phyloP scores from a whole-genome alignment of 306 rosid genomes.

The Vicia faba region DNA sequence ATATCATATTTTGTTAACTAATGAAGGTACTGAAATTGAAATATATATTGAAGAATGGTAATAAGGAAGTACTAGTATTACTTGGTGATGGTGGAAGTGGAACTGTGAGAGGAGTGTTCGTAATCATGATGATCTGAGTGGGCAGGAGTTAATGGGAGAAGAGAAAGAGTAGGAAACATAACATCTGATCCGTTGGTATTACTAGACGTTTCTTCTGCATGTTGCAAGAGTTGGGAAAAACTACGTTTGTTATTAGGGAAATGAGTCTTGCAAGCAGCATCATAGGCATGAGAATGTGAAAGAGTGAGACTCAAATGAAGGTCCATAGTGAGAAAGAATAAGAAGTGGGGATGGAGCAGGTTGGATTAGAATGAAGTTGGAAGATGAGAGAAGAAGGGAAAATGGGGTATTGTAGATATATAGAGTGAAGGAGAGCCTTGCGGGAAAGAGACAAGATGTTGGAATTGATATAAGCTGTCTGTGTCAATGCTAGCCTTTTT shows the following conservation, averaged over 20 bases:
- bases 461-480: slow-evolving; percentile 50
- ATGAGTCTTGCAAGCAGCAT: not conserved
- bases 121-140: slow-evolving; percentile 44
- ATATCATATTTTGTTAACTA: not conserved
- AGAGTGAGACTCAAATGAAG: slow-evolving; percentile 77
- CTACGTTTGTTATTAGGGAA: slow-evolving; percentile 45
- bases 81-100: slow-evolving; percentile 37
- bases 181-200: not conserved
- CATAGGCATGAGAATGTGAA: slow-evolving; percentile 35
- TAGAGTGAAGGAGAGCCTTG: not conserved
- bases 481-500: slow-evolving; percentile 56
- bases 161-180: slow-evolving; percentile 56
- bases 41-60: not conserved
- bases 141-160: slow-evolving; percentile 56
- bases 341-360: not conserved
- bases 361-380: not conserved
- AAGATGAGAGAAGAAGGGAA: not conserved
- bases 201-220: not conserved
- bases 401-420: not conserved
- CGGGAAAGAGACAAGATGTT: slow-evolving; percentile 54
- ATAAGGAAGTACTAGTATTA: slow-evolving; percentile 20
- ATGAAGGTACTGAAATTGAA: not conserved
- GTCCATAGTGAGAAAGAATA: slow-evolving; percentile 49
- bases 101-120: slow-evolving; percentile 10
- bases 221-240: slow-evolving; percentile 40